Evolutionary conservation across 1,284 basidiomycete species (phyloP).

Genomic region (Tylopilus sp.): DNA sequence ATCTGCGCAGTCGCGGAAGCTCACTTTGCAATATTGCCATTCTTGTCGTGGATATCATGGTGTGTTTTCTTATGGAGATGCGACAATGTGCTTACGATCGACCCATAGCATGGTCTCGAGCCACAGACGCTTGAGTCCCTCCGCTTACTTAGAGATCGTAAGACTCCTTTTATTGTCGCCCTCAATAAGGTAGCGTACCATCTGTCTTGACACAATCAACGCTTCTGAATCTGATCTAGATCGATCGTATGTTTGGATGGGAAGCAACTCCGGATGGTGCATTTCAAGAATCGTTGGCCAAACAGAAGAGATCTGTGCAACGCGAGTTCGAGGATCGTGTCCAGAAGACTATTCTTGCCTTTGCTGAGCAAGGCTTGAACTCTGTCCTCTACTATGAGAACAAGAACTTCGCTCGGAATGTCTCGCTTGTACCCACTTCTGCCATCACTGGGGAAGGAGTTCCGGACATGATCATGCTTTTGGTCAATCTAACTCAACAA

Average conservation of each 20-base stretch:
- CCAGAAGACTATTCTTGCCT: conserved; percentile 83
- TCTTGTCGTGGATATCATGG: conserved; percentile 98
- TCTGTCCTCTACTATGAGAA: conserved; percentile 96
- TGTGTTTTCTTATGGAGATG: conserved; percentile 33
- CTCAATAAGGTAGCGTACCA: conserved; percentile 80
- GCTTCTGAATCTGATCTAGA: conserved; percentile 45
- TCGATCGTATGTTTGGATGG: conserved; percentile 98
- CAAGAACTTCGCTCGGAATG: conserved; percentile 92
- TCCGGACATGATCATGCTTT: conserved; percentile 99
- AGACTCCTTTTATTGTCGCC: conserved; percentile 99
- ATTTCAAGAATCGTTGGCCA: conserved; percentile 89
- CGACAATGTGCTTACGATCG: conserved; percentile 13
- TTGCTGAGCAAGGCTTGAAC: conserved; percentile 97
- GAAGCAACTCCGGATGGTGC: conserved; percentile 86
- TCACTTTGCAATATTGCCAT: conserved; percentile 99
- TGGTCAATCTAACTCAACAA: conserved; percentile 96
- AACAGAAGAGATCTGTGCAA: conserved; percentile 78
- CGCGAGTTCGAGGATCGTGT: conserved; percentile 93
- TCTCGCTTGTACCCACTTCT: conserved; percentile 96
- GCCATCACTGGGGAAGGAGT: conserved; percentile 98
- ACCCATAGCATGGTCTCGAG: conserved; percentile 87
- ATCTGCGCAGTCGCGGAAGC: conserved; percentile 92
- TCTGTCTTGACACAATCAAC: conserved; percentile 2
- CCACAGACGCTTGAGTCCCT: conserved; percentile 97
- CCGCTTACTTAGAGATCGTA: conserved; percentile 87